phyloP scores from a whole-genome alignment of 2,329 filamentous ascomycete genomes.

The Fusarium bactridioides region DNA sequence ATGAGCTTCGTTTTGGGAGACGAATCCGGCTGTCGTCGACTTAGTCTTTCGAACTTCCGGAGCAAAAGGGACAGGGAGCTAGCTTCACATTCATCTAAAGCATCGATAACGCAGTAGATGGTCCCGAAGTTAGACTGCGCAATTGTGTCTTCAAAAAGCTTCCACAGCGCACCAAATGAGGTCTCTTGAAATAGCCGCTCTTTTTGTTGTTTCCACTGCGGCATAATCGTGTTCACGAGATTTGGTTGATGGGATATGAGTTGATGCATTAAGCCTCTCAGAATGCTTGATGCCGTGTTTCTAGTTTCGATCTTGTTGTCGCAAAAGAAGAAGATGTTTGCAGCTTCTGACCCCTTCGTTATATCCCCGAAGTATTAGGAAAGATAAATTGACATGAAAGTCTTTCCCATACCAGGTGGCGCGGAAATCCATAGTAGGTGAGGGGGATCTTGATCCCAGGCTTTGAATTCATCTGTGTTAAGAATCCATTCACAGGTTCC shows the following conservation, averaged over 20 bases:
- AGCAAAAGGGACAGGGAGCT: neutral
- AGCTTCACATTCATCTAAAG: slow-evolving; percentile 8
- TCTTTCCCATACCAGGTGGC: neutral
- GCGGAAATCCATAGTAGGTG: neutral
- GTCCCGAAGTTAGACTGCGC: fast-evolving
- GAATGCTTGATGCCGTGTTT: neutral
- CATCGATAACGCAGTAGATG: slow-evolving; percentile 4
- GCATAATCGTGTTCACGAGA: fast-evolving
- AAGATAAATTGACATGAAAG: neutral
- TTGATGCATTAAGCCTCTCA: neutral
- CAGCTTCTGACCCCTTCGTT: fast-evolving
- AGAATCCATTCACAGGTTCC: neutral
- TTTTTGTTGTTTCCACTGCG: neutral
- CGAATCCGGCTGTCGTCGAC: fast-evolving
- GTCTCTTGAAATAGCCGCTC: fast-evolving
- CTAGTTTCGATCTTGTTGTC: neutral
- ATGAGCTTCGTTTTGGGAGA: neutral
- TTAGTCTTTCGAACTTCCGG: neutral
- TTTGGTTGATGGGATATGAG: neutral
- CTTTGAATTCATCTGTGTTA: fast-evolving
- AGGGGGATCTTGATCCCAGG: fast-evolving
- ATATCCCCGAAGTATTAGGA: fast-evolving
- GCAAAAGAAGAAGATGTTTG: neutral
- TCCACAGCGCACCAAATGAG: neutral
- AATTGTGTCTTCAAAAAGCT: neutral